These are phyloP conservation scores for Hygrophorus pudorinus DNA, from an alignment of 768 basidiomycete genomes.

Conservation along the genomic window DNA sequence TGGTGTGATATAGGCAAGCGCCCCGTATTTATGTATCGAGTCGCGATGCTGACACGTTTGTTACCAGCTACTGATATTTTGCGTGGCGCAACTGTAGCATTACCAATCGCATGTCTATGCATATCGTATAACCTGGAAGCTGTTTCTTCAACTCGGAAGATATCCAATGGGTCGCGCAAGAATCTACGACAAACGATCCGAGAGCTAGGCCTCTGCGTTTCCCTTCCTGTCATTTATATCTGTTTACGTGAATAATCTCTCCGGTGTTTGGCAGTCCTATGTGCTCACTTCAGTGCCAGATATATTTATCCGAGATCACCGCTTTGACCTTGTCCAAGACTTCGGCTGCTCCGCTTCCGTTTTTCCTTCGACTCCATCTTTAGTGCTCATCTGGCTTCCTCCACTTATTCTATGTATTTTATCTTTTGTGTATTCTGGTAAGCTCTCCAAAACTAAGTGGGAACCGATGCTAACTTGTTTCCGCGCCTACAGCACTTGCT, in stretches of 20 bases:
- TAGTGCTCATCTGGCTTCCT: constrained; percentile 36
- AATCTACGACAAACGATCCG: constrained; percentile 32
- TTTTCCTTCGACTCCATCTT: constrained; percentile 30
- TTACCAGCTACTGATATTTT: constrained; percentile 44
- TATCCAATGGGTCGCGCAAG: constrained; percentile 21
- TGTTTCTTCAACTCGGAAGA: constrained; percentile 35
- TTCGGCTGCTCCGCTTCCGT: constrained; percentile 44
- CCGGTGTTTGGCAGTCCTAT: not conserved
- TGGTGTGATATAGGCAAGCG: constrained; percentile 76
- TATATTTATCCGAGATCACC: constrained; percentile 46
- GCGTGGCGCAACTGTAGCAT: constrained; percentile 40
- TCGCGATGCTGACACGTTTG: not conserved
- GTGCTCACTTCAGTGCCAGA: constrained; percentile 25
- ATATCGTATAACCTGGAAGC: constrained; percentile 45
- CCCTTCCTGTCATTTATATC: constrained; percentile 48
- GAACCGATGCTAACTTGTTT: not conserved
- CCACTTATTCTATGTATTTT: constrained; percentile 32
- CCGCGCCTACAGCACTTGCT: constrained; percentile 19
- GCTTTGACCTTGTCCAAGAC: constrained; percentile 51
- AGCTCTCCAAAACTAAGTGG: constrained; percentile 9
- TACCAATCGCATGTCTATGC: constrained; percentile 51
- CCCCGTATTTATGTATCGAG: not conserved
- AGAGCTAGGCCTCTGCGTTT: constrained; percentile 40
- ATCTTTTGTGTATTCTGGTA: constrained; percentile 34
- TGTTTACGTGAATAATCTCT: constrained; percentile 38